Percentiles rank a stretch among this genome's conserved stretches.
phyloP scores from a whole-genome alignment of 257 asterid species.

The Buddleja alternifolia region DNA sequence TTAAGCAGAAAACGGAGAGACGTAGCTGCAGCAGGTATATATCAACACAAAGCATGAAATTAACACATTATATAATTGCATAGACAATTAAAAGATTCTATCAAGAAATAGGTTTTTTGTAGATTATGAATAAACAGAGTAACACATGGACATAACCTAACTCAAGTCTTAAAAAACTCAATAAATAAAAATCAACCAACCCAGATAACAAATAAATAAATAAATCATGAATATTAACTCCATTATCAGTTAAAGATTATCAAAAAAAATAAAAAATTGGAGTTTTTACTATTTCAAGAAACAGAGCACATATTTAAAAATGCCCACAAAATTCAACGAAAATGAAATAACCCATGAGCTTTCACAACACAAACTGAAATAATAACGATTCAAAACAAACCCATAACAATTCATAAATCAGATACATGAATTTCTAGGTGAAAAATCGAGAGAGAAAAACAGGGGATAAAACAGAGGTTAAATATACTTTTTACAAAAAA shows the following conservation, averaged over 20 bases:
- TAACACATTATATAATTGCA: not conserved
- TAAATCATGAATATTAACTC: not conserved
- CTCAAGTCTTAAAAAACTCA: not conserved
- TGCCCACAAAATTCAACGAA: not conserved
- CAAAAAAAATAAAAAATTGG: not conserved
- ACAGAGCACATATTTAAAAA: constrained; percentile 21
- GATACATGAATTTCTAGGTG: constrained; percentile 8
- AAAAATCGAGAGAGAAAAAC: constrained; percentile 13
- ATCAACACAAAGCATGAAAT: not conserved
- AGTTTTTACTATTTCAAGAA: constrained; percentile 18
- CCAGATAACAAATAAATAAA: not conserved
- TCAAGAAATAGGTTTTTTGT: constrained; percentile 5
- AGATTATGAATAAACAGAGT: constrained; percentile 22
- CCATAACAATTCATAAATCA: not conserved
- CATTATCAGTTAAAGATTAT: constrained; percentile 1
- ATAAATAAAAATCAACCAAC: constrained; percentile 1
- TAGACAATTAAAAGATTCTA: not conserved
- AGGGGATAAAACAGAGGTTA: not conserved
- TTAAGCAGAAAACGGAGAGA: not conserved
- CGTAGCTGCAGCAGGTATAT: not conserved
- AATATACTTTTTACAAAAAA: not conserved
- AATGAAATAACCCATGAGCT: not conserved
- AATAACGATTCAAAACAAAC: not conserved
- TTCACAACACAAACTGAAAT: not conserved
- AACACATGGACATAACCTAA: constrained; percentile 1